These are phyloP conservation scores for Candida endomychidarum DNA, from an alignment of 805 yeast species.

Conservation along the genomic window DNA sequence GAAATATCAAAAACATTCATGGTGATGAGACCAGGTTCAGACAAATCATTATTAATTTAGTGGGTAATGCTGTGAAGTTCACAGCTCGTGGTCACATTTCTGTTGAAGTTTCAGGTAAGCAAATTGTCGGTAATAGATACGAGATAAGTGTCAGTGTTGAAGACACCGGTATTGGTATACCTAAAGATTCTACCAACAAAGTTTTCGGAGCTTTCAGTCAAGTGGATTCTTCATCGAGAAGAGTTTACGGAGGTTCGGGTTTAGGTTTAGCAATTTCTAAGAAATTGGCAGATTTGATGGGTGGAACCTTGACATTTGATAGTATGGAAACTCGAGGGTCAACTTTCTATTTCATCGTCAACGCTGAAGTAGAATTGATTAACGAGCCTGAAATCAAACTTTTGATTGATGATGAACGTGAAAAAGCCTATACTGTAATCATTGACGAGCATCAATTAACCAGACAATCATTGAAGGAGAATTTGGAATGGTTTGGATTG, in stretches of 20 bases:
- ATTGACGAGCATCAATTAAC: conserved; percentile 32
- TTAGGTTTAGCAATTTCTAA: conserved; percentile 50
- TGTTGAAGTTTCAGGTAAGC: conserved; percentile 33
- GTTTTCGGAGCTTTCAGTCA: conserved; percentile 55
- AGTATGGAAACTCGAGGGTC: conserved; percentile 49
- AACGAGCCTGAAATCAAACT: conserved; percentile 20
- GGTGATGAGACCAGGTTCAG: conserved; percentile 53
- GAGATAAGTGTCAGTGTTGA: conserved; percentile 41
- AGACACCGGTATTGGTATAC: conserved; percentile 58
- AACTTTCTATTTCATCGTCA: conserved; percentile 41
- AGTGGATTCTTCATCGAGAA: conserved; percentile 53
- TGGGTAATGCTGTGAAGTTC: conserved; percentile 56
- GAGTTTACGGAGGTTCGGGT: conserved; percentile 55
- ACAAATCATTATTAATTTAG: conserved; percentile 50
- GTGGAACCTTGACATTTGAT: conserved; percentile 46
- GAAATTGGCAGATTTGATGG: conserved; percentile 49
- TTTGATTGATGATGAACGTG: background rate
- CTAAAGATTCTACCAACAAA: conserved; percentile 41
- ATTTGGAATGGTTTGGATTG: conserved; percentile 35
- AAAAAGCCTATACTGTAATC: conserved; percentile 20
- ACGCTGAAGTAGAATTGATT: conserved; percentile 24
- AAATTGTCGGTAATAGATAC: conserved; percentile 28
- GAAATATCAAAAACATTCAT: conserved; percentile 33
- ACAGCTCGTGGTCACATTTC: conserved; percentile 44
- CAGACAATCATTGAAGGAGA: conserved; percentile 30